Conservation (phyloP, 306 rosid genomes). For the Canavalia gladiata region DNA sequence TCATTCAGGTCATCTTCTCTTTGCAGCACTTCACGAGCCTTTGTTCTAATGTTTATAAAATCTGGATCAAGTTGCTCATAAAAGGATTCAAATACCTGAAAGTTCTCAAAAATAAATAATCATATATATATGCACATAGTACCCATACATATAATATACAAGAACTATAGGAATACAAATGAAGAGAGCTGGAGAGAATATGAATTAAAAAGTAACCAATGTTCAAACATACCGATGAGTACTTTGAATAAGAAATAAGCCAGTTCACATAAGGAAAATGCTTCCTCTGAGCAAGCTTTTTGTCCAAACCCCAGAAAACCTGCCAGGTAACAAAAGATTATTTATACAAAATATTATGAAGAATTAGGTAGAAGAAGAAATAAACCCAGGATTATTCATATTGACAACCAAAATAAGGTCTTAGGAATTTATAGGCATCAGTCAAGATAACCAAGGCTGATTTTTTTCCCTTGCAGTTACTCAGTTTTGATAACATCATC, state of each 20-base stretch:
- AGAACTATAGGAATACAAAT: conserved; percentile 36
- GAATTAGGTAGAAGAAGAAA: not conserved
- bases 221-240: conserved; percentile 64
- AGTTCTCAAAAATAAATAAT: conserved; percentile 32
- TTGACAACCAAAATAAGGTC: too few species aligned
- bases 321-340: conserved; percentile 42
- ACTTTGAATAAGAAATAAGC: conserved; percentile 90
- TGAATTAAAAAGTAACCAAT: not conserved
- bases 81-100: conserved; percentile 90
- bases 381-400: not conserved
- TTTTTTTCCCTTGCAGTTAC: conserved; percentile 1
- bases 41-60: conserved; percentile 96
- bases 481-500: conserved; percentile 28
- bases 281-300: conserved; percentile 94
- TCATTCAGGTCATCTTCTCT: conserved; percentile 99
- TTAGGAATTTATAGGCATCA: too few species aligned
- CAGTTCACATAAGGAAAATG: conserved; percentile 92
- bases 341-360: conserved; percentile 2
- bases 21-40: conserved; percentile 97
- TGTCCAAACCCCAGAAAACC: conserved; percentile 96
- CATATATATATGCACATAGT: not conserved
- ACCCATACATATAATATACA: not conserved
- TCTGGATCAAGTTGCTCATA: conserved; percentile 97
- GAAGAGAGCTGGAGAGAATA: conserved; percentile 22
- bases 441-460: not conserved